phyloP scores from a whole-genome alignment of 73 alveolate species.

The Paramecium sonneborni region DNA sequence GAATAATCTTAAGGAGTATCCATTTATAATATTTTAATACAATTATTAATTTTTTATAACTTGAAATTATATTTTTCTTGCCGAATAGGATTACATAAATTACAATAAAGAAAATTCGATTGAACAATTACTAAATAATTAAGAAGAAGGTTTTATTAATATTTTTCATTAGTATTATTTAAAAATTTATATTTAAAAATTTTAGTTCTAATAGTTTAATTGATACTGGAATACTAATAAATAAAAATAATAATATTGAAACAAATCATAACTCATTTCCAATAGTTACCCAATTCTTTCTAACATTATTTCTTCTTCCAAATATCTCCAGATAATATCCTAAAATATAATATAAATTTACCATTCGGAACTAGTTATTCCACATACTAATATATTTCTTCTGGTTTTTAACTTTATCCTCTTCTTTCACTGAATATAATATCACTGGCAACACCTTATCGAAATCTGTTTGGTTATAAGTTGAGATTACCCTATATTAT shows the following conservation, averaged over 20 bases:
- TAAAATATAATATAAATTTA: background rate
- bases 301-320: conserved; percentile 89
- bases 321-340: conserved; percentile 83
- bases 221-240: too few relatives aligned
- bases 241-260: too few relatives aligned
- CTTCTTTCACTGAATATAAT: conserved; percentile 80
- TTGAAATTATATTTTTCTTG: too few relatives aligned
- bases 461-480: conserved; percentile 30
- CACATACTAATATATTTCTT: conserved; percentile 83
- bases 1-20: background rate
- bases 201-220: too few relatives aligned
- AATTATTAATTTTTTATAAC: too few relatives aligned
- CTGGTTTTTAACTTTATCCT: conserved; percentile 88
- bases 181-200: too few relatives aligned
- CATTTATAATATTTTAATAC: too few relatives aligned
- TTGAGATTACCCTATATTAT: background rate
- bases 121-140: too few relatives aligned
- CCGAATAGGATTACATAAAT: too few relatives aligned
- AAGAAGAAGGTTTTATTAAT: too few relatives aligned
- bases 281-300: conserved; percentile 89
- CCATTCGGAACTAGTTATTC: conserved; percentile 87
- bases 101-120: too few relatives aligned
- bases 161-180: too few relatives aligned
- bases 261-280: conserved; percentile 82
- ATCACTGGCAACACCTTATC: conserved; percentile 68